These are phyloP conservation scores for Akanthomyces dipterigenus DNA, from an alignment of 2,329 filamentous ascomycete genomes.

Conservation along the genomic window DNA sequence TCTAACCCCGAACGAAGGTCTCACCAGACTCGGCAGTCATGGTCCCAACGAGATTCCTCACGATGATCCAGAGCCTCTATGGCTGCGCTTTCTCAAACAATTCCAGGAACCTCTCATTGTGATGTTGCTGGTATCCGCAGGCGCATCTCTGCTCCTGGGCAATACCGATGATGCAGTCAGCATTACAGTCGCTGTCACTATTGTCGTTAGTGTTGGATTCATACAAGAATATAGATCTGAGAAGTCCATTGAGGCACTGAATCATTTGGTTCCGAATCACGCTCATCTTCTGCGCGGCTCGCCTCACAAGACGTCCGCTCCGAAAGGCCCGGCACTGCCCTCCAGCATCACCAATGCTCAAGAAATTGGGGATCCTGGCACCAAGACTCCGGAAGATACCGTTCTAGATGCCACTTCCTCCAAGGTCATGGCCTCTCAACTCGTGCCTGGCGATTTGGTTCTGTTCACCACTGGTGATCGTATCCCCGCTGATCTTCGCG, in stretches of 20 bases:
- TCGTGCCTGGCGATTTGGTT: conserved; percentile 90
- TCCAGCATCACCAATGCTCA: conserved; percentile 34
- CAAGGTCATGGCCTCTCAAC: conserved; percentile 77
- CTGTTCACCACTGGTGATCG: conserved; percentile 93
- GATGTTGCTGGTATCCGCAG: conserved; percentile 82
- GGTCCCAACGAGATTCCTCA: conserved; percentile 93
- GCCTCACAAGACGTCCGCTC: conserved; percentile 26
- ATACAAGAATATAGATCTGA: conserved; percentile 97
- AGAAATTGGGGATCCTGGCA: conserved; percentile 37
- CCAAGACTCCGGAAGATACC: conserved; percentile 54
- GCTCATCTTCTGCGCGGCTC: conserved; percentile 80
- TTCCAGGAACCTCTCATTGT: conserved; percentile 95
- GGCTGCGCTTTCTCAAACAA: conserved; percentile 91
- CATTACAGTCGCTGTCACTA: conserved; percentile 92
- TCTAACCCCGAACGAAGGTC: conserved; percentile 72
- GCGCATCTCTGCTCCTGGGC: conserved; percentile 80
- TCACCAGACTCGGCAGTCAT: conserved; percentile 69
- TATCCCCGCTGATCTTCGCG: conserved; percentile 91
- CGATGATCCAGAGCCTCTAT: conserved; percentile 87
- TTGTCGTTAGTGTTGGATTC: conserved; percentile 93
- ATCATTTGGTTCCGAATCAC: conserved; percentile 87
- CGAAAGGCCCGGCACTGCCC: conserved; percentile 42
- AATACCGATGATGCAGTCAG: conserved; percentile 94
- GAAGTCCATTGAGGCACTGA: conserved; percentile 92
- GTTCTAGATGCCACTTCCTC: conserved; percentile 65